Evolutionary conservation across 805 yeast species (phyloP).

Genomic region (Wilhelminamyces savonicus): DNA sequence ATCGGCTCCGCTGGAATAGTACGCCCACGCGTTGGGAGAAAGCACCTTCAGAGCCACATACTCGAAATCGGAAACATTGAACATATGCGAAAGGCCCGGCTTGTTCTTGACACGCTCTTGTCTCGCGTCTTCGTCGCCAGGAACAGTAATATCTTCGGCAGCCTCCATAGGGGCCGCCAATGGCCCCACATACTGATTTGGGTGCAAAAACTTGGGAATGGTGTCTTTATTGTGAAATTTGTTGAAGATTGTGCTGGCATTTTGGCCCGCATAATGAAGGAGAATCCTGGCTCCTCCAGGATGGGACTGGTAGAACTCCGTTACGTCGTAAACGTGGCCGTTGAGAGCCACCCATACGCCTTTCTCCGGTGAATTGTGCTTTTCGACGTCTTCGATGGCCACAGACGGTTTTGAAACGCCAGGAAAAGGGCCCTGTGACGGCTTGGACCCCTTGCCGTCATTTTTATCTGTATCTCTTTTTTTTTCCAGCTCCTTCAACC

Average conservation of each 20-base stretch:
- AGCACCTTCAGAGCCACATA: constrained; percentile 28
- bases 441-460: no score
- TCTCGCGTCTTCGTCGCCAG: constrained; percentile 14
- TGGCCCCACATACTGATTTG: constrained; percentile 14
- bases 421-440: no score
- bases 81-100: constrained; percentile 27
- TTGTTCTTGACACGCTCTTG: constrained; percentile 9
- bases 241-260: constrained; percentile 38
- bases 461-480: no score
- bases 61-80: constrained; percentile 35
- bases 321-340: constrained; percentile 28
- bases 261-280: constrained; percentile 42
- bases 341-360: constrained; percentile 28
- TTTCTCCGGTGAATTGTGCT: constrained; percentile 4
- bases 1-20: constrained; percentile 43
- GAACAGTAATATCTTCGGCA: constrained; percentile 9
- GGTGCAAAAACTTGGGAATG: constrained; percentile 12
- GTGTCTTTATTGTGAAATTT: constrained; percentile 31
- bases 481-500: no score
- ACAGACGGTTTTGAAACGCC: no score
- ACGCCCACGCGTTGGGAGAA: constrained; percentile 31
- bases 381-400: constrained; percentile 8
- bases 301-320: constrained; percentile 33
- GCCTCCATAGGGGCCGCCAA: constrained; percentile 13
- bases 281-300: constrained; percentile 43